Evolutionary conservation across 2,329 filamentous ascomycete genomes (phyloP).

Genomic region (Aspergillus intermedius): DNA sequence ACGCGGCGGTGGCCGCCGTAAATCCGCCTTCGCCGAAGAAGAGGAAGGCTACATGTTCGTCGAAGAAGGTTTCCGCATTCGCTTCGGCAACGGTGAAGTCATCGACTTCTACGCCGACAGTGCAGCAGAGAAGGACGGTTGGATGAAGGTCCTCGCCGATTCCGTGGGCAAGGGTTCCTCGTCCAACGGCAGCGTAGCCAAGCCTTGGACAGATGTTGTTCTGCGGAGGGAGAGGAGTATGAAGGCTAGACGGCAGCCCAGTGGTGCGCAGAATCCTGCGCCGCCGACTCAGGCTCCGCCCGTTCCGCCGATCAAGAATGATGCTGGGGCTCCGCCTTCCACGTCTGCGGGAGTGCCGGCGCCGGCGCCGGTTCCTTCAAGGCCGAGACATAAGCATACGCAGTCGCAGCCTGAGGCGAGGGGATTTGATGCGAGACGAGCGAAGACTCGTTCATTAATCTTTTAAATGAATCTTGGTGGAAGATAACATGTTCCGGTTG

Average conservation of each 20-base stretch:
- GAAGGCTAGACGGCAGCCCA: slow-evolving; percentile 25
- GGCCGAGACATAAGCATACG: slow-evolving; percentile 35
- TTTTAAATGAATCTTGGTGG: slow-evolving; percentile 27
- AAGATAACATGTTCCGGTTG: slow-evolving; percentile 10
- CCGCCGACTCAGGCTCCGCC: slow-evolving; percentile 15
- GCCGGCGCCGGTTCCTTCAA: slow-evolving; percentile 24
- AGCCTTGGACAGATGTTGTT: slow-evolving; percentile 58
- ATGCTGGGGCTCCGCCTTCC: slow-evolving; percentile 15
- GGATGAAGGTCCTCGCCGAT: slow-evolving; percentile 85
- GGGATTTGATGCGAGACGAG: slow-evolving; percentile 29
- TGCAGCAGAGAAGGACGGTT: slow-evolving; percentile 78
- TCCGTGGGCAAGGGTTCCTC: slow-evolving; percentile 52
- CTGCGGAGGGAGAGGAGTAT: slow-evolving; percentile 42
- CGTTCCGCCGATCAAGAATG: slow-evolving; percentile 15
- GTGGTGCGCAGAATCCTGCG: slow-evolving; percentile 18
- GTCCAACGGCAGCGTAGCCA: slow-evolving; percentile 38
- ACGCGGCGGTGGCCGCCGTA: slow-evolving; percentile 71
- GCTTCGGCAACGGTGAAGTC: slow-evolving; percentile 95
- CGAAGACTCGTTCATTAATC: slow-evolving; percentile 38
- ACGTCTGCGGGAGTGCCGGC: slow-evolving; percentile 11
- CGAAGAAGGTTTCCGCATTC: slow-evolving; percentile 96
- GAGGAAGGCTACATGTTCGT: slow-evolving; percentile 99
- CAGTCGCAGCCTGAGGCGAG: slow-evolving; percentile 35
- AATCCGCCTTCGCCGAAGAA: slow-evolving; percentile 94
- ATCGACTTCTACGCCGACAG: slow-evolving; percentile 98